Evolutionary conservation across 768 basidiomycete genomes (phyloP), one percentile per base, ranked within the genome.

Genomic region (Pleurotus djamor): DNA sequence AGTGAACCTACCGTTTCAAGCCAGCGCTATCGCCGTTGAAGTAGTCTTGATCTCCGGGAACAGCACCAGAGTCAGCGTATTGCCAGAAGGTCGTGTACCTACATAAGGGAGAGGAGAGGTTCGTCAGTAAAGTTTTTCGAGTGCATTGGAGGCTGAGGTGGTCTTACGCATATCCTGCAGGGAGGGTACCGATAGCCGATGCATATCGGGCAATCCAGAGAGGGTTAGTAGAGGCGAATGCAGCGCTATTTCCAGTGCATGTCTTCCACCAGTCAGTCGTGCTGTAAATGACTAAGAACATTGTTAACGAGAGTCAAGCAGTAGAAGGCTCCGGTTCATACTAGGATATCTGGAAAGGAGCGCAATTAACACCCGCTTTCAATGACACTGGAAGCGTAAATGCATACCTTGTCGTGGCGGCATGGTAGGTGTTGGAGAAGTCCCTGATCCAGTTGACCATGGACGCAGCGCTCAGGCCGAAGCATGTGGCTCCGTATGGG

Each of bases 201-300:
- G 81, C 67, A 48, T 77, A 87, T 32, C 73, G 69, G 1, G 88
- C 86, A 48, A 88, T 76, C 85, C 84, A 88, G 2, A 89, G 73
- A 2, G 86, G 84, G 66, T 81, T 86, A 56, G 72, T 79, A 2
- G 65, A 57, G 0, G 66, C 77, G 61, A 89, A 88, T 4, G 70
- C 71, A 12, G 73, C 71, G 58, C 78, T 83, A 67, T 86, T 83
- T 0, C 82, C 85, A 2, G 88, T 89, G 68, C 88, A 89, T 7
- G 75, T 77, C 8, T 44, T 81, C 88, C 88, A 89, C 87, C 87
- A 89, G 67, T 80, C 74, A 7, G 84, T 86, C 3, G 82, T 85
- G 33, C 83, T 83, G 63, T 88, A 88, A 58, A 87, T 85, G 43
- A 83, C 83, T 81, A 57, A 4, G 51, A 47, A 12, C 7, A 8